These are phyloP conservation scores for Purpureocillium takamizusanense DNA, from an alignment of 2,329 filamentous ascomycete species.

Conservation along the genomic window DNA sequence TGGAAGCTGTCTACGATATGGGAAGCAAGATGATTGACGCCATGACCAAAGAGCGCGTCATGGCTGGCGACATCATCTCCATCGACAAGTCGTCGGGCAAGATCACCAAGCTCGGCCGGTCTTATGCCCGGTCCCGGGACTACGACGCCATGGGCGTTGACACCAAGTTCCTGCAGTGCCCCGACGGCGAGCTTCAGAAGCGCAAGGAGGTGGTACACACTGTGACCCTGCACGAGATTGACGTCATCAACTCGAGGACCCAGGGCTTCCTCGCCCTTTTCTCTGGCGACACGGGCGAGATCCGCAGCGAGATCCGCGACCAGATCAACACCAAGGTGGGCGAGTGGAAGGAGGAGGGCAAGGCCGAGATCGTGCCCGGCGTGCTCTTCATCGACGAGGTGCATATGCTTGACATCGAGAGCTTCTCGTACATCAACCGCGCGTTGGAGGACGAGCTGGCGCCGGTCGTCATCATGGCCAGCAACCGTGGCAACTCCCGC, in stretches of 20 bases:
- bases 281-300: conserved; percentile 96
- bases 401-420: conserved; percentile 99
- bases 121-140: conserved; percentile 88
- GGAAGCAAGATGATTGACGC: conserved; percentile 99
- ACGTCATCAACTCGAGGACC: conserved; percentile 98
- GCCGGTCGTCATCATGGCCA: conserved; percentile 98
- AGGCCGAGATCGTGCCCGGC: conserved; percentile 93
- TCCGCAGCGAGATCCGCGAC: conserved; percentile 90
- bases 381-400: conserved; percentile 98
- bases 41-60: conserved; percentile 98
- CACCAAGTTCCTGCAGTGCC: conserved; percentile 96
- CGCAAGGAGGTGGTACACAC: conserved; percentile 96
- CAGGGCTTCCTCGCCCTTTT: conserved; percentile 96
- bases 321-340: conserved; percentile 99
- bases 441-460: conserved; percentile 91
- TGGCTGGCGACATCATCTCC: conserved; percentile 96
- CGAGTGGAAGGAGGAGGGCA: conserved; percentile 99
- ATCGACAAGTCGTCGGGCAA: conserved; percentile 98
- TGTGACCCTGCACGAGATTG: conserved; percentile 93
- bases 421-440: conserved; percentile 97
- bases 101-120: conserved; percentile 93
- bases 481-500: conserved; percentile 83
- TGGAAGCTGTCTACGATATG: conserved; percentile 99
- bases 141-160: conserved; percentile 99
- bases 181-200: conserved; percentile 94